phyloP scores from a whole-genome alignment of 1,284 basidiomycete species.

The Gomphus bonarii region DNA sequence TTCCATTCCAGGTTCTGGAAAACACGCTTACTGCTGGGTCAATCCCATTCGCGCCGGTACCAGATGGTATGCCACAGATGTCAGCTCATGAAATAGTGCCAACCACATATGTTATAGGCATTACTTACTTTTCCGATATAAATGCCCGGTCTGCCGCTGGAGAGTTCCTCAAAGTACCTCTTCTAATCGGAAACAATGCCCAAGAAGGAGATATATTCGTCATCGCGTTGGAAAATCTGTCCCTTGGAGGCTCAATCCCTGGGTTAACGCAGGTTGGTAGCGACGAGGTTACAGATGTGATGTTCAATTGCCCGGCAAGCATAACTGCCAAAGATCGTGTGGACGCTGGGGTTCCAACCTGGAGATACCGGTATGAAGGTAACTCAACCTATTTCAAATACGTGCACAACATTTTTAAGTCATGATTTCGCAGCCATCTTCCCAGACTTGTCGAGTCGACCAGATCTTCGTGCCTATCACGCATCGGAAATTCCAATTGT shows the following conservation, averaged over 20 bases:
- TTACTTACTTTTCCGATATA: slow-evolving; percentile 7
- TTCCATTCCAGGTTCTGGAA: background rate
- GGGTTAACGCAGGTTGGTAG: background rate
- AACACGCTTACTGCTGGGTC: background rate
- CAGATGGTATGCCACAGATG: background rate
- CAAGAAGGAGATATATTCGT: slow-evolving; percentile 10
- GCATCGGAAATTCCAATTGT: slow-evolving; percentile 8
- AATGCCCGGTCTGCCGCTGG: slow-evolving; percentile 5
- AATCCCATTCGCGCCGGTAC: background rate
- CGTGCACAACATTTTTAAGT: background rate
- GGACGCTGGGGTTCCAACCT: slow-evolving; percentile 4
- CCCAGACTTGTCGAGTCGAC: background rate
- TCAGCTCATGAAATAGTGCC: background rate
- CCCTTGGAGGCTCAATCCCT: background rate
- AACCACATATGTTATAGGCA: background rate
- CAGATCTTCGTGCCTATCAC: slow-evolving; percentile 8
- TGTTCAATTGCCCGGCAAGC: slow-evolving; percentile 6
- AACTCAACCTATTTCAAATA: background rate
- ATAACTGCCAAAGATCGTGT: slow-evolving; percentile 5
- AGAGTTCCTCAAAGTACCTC: slow-evolving; percentile 4
- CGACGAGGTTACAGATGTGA: background rate
- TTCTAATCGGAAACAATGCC: slow-evolving; percentile 3
- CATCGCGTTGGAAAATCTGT: background rate
- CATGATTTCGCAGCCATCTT: slow-evolving; percentile 2
- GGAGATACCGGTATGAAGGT: slow-evolving; percentile 9